Conservation (phyloP, 257 asterid genomes). For the Linaria vulgaris region DNA sequence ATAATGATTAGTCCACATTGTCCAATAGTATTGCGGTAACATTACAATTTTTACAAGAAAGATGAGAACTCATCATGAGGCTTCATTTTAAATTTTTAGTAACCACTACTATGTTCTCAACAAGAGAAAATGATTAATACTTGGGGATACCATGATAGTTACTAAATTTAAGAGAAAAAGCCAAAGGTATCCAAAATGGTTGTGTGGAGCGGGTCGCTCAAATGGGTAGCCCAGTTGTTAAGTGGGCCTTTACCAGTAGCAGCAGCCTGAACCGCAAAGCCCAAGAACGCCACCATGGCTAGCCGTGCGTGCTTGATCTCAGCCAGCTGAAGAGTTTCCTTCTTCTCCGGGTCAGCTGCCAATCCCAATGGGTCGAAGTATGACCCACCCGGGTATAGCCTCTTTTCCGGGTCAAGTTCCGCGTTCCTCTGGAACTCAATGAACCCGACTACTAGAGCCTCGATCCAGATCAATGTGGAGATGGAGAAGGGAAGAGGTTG, state of each 20-base stretch:
- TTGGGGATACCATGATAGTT: background rate
- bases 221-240: constrained; percentile 94
- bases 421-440: constrained; percentile 95
- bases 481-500: constrained; percentile 94
- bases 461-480: constrained; percentile 84
- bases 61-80: constrained; percentile 16
- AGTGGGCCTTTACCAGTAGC: constrained; percentile 98
- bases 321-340: constrained; percentile 77
- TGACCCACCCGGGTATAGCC: constrained; percentile 91
- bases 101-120: constrained; percentile 15
- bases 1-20: constrained; percentile 9
- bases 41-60: constrained; percentile 39
- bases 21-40: background rate
- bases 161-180: constrained; percentile 33
- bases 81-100: constrained; percentile 19
- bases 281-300: constrained; percentile 92
- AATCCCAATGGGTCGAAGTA: constrained; percentile 90
- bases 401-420: constrained; percentile 93
- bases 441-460: constrained; percentile 78
- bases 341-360: constrained; percentile 96
- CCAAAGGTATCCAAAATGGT: constrained; percentile 94
- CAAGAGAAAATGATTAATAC: background rate
- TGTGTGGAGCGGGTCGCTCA: constrained; percentile 99
- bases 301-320: constrained; percentile 99
- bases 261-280: constrained; percentile 93